phyloP scores from a whole-genome alignment of 441 rosid species.

The Kokia cookei region DNA sequence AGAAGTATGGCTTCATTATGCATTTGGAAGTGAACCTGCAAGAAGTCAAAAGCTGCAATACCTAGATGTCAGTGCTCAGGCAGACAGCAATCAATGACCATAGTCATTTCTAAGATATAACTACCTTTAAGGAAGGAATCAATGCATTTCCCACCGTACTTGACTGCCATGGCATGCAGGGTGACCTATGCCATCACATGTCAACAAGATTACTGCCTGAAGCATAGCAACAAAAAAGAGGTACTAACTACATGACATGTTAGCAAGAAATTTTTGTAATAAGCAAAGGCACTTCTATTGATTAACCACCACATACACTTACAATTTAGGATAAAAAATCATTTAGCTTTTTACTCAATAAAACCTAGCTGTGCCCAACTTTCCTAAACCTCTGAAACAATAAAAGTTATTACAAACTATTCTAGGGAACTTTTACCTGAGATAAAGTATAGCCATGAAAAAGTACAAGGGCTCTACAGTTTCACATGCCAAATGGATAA shows the following conservation, averaged over 20 bases:
- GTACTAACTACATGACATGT: background rate
- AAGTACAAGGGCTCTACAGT: background rate
- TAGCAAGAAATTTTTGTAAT: background rate
- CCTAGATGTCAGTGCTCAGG: constrained; percentile 13
- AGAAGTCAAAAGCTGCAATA: constrained; percentile 61
- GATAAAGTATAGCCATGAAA: background rate
- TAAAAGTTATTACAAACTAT: background rate
- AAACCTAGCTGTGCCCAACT: background rate
- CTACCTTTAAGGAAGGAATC: constrained; percentile 79
- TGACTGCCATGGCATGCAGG: constrained; percentile 76
- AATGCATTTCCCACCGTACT: constrained; percentile 78
- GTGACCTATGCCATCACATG: constrained; percentile 38
- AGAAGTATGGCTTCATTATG: constrained; percentile 56
- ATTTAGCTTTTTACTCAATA: background rate
- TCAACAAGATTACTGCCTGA: background rate
- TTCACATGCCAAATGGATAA: background rate
- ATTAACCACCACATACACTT: background rate
- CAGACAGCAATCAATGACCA: constrained; percentile 5
- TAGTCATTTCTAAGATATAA: constrained; percentile 2
- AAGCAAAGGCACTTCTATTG: background rate
- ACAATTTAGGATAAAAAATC: background rate
- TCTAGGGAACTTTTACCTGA: background rate
- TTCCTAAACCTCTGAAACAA: background rate
- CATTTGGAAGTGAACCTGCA: constrained; percentile 61
- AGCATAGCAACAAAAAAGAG: background rate